phyloP scores from a whole-genome alignment of 1,284 basidiomycete genomes.

The Cutaneotrichosporon cutaneum region DNA sequence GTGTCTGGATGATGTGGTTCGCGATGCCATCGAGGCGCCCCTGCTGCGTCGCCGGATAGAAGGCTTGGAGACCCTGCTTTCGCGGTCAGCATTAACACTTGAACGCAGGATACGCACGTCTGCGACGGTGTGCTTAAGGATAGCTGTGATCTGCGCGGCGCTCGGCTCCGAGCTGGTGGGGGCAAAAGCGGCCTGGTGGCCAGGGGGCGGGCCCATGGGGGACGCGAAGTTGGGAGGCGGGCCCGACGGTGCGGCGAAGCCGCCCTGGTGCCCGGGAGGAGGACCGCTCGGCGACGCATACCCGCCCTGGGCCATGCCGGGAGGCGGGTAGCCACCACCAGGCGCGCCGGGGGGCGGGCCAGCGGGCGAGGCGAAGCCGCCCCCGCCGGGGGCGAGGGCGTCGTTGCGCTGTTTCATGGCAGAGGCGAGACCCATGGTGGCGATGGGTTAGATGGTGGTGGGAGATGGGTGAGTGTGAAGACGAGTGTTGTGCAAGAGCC shows the following conservation, averaged over 20 bases:
- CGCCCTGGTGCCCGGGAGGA: background rate
- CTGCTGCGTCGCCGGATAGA: constrained; percentile 52
- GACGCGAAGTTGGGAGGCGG: background rate
- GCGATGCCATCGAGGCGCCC: constrained; percentile 52
- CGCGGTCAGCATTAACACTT: constrained; percentile 10
- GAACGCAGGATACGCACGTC: constrained; percentile 41
- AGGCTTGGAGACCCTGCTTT: constrained; percentile 53
- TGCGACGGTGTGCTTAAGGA: constrained; percentile 48
- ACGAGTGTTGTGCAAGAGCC: background rate
- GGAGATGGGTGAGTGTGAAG: background rate
- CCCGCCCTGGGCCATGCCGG: background rate
- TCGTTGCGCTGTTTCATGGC: constrained; percentile 8
- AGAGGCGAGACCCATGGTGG: constrained; percentile 5
- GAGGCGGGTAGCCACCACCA: background rate
- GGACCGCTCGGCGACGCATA: background rate
- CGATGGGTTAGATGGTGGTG: background rate
- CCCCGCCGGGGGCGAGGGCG: background rate
- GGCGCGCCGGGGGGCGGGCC: background rate
- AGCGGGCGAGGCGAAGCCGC: background rate
- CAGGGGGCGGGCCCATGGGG: background rate
- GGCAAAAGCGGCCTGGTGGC: background rate
- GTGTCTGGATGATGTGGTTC: constrained; percentile 48
- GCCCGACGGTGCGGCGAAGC: background rate
- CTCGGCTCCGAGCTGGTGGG: background rate
- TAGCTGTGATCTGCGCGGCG: background rate